Conservation (phyloP, 345 rosid species). For the Populus alba region DNA sequence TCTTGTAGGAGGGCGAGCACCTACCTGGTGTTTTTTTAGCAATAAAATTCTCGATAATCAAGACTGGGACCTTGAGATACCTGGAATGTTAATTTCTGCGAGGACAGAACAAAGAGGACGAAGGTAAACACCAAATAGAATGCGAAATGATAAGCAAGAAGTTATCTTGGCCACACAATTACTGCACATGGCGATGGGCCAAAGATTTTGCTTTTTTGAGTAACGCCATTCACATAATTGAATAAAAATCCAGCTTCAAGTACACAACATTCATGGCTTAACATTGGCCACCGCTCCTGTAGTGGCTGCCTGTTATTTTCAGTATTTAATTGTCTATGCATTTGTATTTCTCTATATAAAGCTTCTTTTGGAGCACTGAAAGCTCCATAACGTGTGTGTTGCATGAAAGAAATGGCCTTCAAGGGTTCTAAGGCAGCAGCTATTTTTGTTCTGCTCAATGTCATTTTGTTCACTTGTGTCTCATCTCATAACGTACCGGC, state of each 20-base stretch:
- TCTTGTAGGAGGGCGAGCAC: too few relatives aligned
- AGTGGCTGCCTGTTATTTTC: neutral
- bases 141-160: neutral
- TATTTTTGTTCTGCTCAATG: slow-evolving; percentile 32
- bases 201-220: neutral
- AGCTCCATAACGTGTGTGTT: too few relatives aligned
- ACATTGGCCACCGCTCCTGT: neutral
- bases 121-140: neutral
- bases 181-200: neutral
- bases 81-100: too few relatives aligned
- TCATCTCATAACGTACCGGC: slow-evolving; percentile 23
- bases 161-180: too few relatives aligned
- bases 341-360: too few relatives aligned
- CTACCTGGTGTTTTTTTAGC: too few relatives aligned
- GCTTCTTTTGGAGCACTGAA: too few relatives aligned
- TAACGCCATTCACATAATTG: neutral
- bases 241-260: neutral
- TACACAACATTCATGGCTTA: neutral
- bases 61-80: too few relatives aligned
- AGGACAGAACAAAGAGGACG: too few relatives aligned
- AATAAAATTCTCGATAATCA: too few relatives aligned
- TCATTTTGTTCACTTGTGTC: slow-evolving; percentile 33
- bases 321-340: too few relatives aligned
- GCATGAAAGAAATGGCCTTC: slow-evolving; percentile 15
- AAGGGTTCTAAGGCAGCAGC: slow-evolving; percentile 10